Evolutionary conservation across 1,284 basidiomycete species (phyloP).

Genomic region (Boletellus deceptivus): DNA sequence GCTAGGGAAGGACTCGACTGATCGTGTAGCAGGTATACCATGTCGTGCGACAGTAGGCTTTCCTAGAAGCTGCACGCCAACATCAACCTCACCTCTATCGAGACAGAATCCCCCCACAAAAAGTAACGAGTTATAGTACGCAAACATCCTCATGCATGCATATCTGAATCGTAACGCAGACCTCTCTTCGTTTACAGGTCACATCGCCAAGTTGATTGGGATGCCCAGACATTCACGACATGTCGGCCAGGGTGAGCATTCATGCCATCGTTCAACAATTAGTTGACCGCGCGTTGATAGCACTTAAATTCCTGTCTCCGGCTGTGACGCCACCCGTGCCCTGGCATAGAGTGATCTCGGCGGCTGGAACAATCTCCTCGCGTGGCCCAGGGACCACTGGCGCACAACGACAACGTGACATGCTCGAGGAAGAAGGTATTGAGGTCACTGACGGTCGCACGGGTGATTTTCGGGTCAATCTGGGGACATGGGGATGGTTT

Average conservation of each 20-base stretch:
- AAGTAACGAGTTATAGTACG: constrained; percentile 70
- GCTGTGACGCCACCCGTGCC: constrained; percentile 63
- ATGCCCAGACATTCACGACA: constrained; percentile 82
- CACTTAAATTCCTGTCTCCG: constrained; percentile 67
- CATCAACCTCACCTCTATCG: constrained; percentile 1
- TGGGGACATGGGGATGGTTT: constrained; percentile 60
- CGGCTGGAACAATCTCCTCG: constrained; percentile 73
- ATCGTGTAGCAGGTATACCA: constrained; percentile 56
- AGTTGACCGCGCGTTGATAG: constrained; percentile 33
- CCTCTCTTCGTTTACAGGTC: constrained; percentile 44
- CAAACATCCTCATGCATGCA: background rate
- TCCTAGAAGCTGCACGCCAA: background rate
- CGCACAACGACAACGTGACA: constrained; percentile 55
- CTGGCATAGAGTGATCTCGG: constrained; percentile 71
- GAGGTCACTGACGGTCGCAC: constrained; percentile 46
- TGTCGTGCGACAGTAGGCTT: constrained; percentile 48
- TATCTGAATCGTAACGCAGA: background rate
- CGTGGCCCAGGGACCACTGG: constrained; percentile 72
- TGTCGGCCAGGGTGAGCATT: constrained; percentile 73
- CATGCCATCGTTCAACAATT: background rate
- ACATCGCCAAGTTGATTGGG: constrained; percentile 80
- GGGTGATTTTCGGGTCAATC: constrained; percentile 50
- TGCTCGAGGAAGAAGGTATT: constrained; percentile 59
- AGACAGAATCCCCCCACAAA: constrained; percentile 51
- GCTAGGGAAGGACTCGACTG: background rate